Percentiles rank a stretch among this genome's conserved stretches.
Conservation (phyloP, 192 early-diverging fungal species). For the Entrophospora sp. region DNA sequence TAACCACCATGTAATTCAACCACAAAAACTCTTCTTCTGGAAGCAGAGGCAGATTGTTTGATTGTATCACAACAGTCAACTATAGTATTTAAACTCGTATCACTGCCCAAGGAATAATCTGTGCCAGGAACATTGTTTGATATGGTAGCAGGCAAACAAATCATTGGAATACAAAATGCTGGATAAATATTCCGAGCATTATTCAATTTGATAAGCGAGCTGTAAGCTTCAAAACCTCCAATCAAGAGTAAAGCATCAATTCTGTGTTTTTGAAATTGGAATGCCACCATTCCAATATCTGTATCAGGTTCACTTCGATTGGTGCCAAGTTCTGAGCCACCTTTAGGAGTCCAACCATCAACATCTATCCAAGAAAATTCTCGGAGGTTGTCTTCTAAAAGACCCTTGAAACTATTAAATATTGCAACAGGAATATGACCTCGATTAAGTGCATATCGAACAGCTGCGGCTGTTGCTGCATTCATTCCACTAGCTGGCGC, state of each 20-base stretch:
- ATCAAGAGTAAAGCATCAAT: conserved; percentile 89
- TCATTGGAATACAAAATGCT: conserved; percentile 89
- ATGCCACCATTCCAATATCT: conserved; percentile 84
- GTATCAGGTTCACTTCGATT: conserved; percentile 84
- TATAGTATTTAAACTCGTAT: conserved; percentile 92
- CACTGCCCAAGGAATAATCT: conserved; percentile 88
- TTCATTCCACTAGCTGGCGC: conserved; percentile 98
- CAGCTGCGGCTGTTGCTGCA: conserved; percentile 82
- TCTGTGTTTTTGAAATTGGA: conserved; percentile 81
- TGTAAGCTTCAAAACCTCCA: conserved; percentile 95
- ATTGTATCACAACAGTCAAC: conserved; percentile 84
- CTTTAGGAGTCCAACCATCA: conserved; percentile 83
- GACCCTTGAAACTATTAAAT: conserved; percentile 85
- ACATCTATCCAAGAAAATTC: conserved; percentile 77
- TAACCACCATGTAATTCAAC: conserved; percentile 96
- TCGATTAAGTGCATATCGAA: conserved; percentile 74
- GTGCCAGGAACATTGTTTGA: conserved; percentile 98
- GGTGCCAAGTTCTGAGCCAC: conserved; percentile 89
- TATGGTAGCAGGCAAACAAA: conserved; percentile 88
- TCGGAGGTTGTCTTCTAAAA: conserved; percentile 72
- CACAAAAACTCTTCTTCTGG: conserved; percentile 86
- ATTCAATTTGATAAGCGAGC: conserved; percentile 63
- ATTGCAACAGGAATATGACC: conserved; percentile 85
- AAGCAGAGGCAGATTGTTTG: conserved; percentile 86
- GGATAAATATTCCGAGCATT: conserved; percentile 72